These are phyloP conservation scores for Jamesozyma lodderae DNA, from an alignment of 805 yeast genomes.

Conservation along the genomic window DNA sequence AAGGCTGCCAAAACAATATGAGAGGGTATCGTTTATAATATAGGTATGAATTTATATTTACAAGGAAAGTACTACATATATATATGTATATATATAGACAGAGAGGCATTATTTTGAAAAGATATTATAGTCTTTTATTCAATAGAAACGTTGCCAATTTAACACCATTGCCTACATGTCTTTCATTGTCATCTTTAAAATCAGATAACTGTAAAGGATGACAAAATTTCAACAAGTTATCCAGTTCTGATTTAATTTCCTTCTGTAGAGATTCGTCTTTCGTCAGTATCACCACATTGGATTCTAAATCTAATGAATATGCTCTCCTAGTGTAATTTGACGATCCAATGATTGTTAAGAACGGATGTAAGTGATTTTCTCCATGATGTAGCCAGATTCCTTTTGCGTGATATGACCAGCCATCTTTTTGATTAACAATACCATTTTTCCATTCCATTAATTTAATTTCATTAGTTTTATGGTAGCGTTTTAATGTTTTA, in stretches of 20 bases:
- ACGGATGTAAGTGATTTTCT: slow-evolving; percentile 40
- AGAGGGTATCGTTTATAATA: slow-evolving; percentile 3
- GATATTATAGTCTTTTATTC: slow-evolving; percentile 43
- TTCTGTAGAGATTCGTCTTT: slow-evolving; percentile 49
- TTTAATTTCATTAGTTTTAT: slow-evolving; percentile 39
- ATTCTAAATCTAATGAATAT: slow-evolving; percentile 77
- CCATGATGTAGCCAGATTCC: slow-evolving; percentile 75
- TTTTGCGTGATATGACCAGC: slow-evolving; percentile 98
- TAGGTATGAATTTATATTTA: background rate
- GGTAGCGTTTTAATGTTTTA: slow-evolving; percentile 36
- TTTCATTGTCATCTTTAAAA: slow-evolving; percentile 42
- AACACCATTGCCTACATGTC: slow-evolving; percentile 49
- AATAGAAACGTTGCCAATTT: slow-evolving; percentile 55
- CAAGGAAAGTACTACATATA: background rate
- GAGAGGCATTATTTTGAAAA: background rate
- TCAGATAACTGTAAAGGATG: slow-evolving; percentile 47
- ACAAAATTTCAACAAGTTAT: slow-evolving; percentile 48
- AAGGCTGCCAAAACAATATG: slow-evolving; percentile 11
- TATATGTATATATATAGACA: background rate
- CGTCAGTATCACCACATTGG: slow-evolving; percentile 75
- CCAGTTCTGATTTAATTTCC: slow-evolving; percentile 54
- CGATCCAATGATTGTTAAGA: slow-evolving; percentile 78
- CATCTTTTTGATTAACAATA: slow-evolving; percentile 64
- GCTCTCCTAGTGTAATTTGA: slow-evolving; percentile 91
- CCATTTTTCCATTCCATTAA: slow-evolving; percentile 86